These are phyloP conservation scores for Xylaria sp. DNA, from an alignment of 495 filamentous ascomycete genomes.

Conservation along the genomic window DNA sequence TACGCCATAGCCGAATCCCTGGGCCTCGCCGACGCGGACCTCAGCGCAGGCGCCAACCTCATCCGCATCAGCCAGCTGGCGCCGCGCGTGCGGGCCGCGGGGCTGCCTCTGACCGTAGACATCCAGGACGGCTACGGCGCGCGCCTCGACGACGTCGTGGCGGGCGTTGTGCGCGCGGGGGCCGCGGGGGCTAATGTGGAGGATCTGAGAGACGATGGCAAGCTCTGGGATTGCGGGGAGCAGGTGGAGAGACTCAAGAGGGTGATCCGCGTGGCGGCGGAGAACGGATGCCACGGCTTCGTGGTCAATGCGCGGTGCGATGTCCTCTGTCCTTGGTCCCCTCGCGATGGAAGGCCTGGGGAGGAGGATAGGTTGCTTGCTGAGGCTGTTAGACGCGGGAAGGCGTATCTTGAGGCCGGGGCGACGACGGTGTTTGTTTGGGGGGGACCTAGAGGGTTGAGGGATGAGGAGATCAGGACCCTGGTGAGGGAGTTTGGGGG, in stretches of 20 bases:
- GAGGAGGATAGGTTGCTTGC: conserved; percentile 31
- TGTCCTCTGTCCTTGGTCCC: background rate
- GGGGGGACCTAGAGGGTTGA: conserved; percentile 50
- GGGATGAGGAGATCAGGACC: conserved; percentile 27
- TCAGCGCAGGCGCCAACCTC: conserved; percentile 46
- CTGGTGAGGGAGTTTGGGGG: conserved; percentile 37
- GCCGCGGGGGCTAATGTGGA: conserved; percentile 16
- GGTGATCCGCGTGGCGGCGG: background rate
- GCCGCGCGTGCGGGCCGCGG: conserved; percentile 28
- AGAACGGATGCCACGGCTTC: background rate
- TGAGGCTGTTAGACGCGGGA: conserved; percentile 51
- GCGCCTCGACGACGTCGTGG: conserved; percentile 37
- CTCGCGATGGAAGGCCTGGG: background rate
- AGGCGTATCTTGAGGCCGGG: conserved; percentile 52
- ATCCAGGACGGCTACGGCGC: conserved; percentile 56
- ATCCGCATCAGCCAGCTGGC: conserved; percentile 33
- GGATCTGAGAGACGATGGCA: background rate
- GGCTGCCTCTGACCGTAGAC: conserved; percentile 50
- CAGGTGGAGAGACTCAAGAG: background rate
- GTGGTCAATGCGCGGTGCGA: conserved; percentile 6
- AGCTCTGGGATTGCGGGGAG: background rate
- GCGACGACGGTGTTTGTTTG: conserved; percentile 56
- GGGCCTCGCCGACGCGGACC: conserved; percentile 48
- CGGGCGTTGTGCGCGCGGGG: background rate
- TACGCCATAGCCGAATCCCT: conserved; percentile 52